Conservation (phyloP, 2,329 filamentous ascomycete genomes). For the Xylaria sp. region DNA sequence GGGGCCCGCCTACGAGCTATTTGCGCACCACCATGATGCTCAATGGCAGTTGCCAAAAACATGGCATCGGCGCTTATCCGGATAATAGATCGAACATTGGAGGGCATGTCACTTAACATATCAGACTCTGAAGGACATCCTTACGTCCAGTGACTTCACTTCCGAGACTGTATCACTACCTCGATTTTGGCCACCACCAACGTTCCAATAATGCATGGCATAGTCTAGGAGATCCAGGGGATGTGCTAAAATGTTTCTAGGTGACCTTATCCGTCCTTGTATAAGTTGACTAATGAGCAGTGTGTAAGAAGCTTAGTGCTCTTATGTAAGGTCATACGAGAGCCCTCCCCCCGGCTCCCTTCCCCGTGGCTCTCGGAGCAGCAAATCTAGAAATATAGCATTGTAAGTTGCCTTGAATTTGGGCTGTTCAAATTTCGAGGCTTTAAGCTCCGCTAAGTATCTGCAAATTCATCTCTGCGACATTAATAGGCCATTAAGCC, state of each 20-base stretch:
- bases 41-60: slow-evolving; percentile 3
- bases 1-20: background rate
- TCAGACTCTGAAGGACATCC: background rate
- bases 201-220: background rate
- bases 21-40: slow-evolving; percentile 9
- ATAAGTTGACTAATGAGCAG: background rate
- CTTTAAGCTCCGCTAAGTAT: too few species aligned
- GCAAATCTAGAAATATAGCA: too few species aligned
- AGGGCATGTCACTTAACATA: slow-evolving; percentile 3
- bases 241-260: slow-evolving; percentile 3
- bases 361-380: background rate
- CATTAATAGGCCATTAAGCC: too few species aligned
- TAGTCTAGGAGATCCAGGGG: background rate
- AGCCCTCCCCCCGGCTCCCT: too few species aligned
- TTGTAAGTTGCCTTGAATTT: too few species aligned
- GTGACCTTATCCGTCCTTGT: slow-evolving; percentile 6
- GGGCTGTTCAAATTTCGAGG: too few species aligned
- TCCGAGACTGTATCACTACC: slow-evolving; percentile 12
- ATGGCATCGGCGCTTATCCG: background rate
- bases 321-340: background rate
- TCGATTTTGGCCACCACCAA: background rate
- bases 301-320: background rate
- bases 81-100: slow-evolving; percentile 1
- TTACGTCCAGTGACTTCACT: slow-evolving; percentile 1
- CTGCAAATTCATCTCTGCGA: too few species aligned